Conservation (phyloP, 2,329 filamentous ascomycete genomes). For the Rachicladosporium sp. region DNA sequence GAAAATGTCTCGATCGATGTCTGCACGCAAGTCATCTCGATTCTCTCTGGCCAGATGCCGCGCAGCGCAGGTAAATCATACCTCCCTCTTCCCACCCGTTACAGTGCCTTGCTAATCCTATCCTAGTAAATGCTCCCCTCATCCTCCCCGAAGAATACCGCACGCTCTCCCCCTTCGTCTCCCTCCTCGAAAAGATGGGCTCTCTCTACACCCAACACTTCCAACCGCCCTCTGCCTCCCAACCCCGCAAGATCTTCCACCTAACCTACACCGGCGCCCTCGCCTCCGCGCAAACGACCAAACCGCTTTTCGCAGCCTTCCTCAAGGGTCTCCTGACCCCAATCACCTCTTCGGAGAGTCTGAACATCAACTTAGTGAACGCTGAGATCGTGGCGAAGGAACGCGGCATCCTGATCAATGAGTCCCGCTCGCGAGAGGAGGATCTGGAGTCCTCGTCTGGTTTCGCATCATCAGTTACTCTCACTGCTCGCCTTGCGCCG, state of each 20-base stretch:
- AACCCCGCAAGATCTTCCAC: constrained; percentile 54
- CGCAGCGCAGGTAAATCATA: constrained; percentile 27
- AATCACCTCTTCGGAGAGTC: constrained; percentile 53
- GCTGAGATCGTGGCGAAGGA: constrained; percentile 63
- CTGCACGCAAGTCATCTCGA: constrained; percentile 64
- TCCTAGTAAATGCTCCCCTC: constrained; percentile 68
- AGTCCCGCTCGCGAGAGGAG: constrained; percentile 46
- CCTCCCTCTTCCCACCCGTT: background rate
- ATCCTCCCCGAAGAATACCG: constrained; percentile 71
- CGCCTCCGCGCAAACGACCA: constrained; percentile 60
- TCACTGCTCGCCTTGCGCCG: constrained; percentile 39
- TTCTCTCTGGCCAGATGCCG: constrained; percentile 59
- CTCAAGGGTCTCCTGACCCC: constrained; percentile 63
- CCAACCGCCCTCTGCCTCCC: constrained; percentile 25
- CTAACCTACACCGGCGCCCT: constrained; percentile 67
- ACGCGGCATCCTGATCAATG: constrained; percentile 65
- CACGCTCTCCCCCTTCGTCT: constrained; percentile 64
- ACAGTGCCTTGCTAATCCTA: constrained; percentile 16
- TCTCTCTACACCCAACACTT: constrained; percentile 69
- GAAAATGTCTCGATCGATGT: constrained; percentile 76
- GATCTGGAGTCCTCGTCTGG: constrained; percentile 47
- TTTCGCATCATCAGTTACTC: constrained; percentile 59
- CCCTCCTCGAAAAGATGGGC: constrained; percentile 67
- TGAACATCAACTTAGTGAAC: constrained; percentile 74
- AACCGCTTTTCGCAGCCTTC: constrained; percentile 65